These are phyloP conservation scores for Rhizopogon vinicolor DNA, from an alignment of 768 basidiomycete genomes.

Conservation along the genomic window DNA sequence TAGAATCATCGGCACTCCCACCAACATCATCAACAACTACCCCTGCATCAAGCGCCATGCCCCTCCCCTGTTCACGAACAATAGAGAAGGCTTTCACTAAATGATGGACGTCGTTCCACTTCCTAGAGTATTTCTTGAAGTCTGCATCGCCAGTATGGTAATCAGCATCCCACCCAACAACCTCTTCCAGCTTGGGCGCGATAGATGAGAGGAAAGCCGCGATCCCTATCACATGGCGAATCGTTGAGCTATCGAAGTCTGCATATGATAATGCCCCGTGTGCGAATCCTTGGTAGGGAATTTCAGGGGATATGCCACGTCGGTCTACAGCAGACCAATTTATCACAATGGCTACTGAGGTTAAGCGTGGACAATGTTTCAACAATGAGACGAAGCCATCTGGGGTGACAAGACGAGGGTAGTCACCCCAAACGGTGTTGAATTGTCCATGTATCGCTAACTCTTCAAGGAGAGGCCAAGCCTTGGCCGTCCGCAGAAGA, in stretches of 20 bases:
- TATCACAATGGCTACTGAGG: neutral
- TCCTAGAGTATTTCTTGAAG: constrained; percentile 15
- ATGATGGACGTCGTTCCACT: constrained; percentile 21
- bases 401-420: neutral
- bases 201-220: constrained; percentile 23
- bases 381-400: neutral
- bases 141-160: neutral
- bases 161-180: constrained; percentile 15
- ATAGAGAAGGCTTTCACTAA: constrained; percentile 17
- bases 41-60: neutral
- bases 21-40: neutral
- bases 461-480: constrained; percentile 2
- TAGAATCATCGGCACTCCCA: neutral
- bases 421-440: no score
- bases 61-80: neutral
- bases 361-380: neutral
- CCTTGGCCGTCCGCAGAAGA: neutral
- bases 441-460: neutral
- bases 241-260: neutral
- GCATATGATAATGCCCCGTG: neutral
- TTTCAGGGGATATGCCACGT: neutral
- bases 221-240: neutral
- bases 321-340: neutral
- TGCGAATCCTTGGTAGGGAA: neutral
- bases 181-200: constrained; percentile 22